Evolutionary conservation across 2,329 filamentous ascomycete species (phyloP).

Genomic region (Hymenoscyphus occultus): DNA sequence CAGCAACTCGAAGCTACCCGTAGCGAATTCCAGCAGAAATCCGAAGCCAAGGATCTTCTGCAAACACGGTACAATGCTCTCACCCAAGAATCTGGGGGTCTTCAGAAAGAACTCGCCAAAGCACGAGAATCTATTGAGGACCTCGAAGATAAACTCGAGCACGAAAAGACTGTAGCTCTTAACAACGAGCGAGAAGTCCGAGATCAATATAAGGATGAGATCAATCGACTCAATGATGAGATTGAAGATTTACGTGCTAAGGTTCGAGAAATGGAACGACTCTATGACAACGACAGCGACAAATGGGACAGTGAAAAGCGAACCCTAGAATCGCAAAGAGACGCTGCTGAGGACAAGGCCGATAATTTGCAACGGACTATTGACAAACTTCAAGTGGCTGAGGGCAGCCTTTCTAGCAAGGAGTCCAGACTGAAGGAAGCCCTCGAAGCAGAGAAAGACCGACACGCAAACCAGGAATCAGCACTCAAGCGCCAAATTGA

Average conservation of each 20-base stretch:
- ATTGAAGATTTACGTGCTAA: constrained; percentile 54
- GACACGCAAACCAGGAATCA: constrained; percentile 69
- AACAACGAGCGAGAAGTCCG: constrained; percentile 60
- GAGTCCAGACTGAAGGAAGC: constrained; percentile 66
- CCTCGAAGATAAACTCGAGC: constrained; percentile 47
- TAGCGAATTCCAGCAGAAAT: constrained; percentile 43
- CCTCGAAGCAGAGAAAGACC: constrained; percentile 67
- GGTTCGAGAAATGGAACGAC: constrained; percentile 66
- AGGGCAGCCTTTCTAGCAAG: constrained; percentile 65
- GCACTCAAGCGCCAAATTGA: constrained; percentile 70
- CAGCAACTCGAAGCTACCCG: constrained; percentile 38
- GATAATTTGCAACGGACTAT: constrained; percentile 67
- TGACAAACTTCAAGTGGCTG: constrained; percentile 64
- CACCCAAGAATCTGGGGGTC: constrained; percentile 60
- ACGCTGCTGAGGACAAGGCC: constrained; percentile 65
- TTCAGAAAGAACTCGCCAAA: constrained; percentile 61
- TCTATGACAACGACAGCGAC: constrained; percentile 68
- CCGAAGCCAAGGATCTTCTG: constrained; percentile 66
- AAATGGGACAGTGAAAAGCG: constrained; percentile 68
- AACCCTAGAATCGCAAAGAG: constrained; percentile 62
- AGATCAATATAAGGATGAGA: constrained; percentile 51
- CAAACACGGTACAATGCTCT: constrained; percentile 67
- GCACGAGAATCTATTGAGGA: constrained; percentile 44
- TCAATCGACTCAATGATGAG: constrained; percentile 51
- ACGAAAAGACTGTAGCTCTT: constrained; percentile 38